Conservation (phyloP, 495 filamentous ascomycete species). For the Aspergillus wentii region DNA sequence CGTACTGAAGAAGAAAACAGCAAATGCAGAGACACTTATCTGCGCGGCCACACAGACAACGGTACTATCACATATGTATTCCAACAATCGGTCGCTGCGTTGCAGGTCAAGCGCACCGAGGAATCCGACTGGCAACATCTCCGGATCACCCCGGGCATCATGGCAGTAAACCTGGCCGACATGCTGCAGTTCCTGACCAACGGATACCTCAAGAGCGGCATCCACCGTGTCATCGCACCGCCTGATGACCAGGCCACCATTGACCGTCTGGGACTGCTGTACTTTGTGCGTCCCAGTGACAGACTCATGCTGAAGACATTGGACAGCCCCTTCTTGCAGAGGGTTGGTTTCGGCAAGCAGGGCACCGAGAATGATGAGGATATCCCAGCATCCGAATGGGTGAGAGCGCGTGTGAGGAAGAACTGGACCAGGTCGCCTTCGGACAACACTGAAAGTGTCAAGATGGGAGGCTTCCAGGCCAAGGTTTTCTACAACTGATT, state of each 20-base stretch:
- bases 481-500: slow-evolving; percentile 10
- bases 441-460: slow-evolving; percentile 1
- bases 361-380: slow-evolving; percentile 1
- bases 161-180: slow-evolving; percentile 46
- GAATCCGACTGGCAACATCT: slow-evolving; percentile 19
- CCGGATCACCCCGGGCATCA: slow-evolving; percentile 17
- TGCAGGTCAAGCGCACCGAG: slow-evolving; percentile 37
- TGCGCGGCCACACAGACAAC: slow-evolving; percentile 49
- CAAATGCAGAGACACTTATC: slow-evolving; percentile 33
- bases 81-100: slow-evolving; percentile 49
- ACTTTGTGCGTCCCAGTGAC: slow-evolving; percentile 27
- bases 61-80: slow-evolving; percentile 50
- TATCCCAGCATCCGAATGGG: slow-evolving; percentile 7
- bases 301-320: neutral
- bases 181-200: slow-evolving; percentile 34
- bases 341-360: neutral
- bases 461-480: slow-evolving; percentile 2
- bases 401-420: slow-evolving; percentile 3
- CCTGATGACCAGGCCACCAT: slow-evolving; percentile 34
- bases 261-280: slow-evolving; percentile 33
- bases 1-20: slow-evolving; percentile 40
- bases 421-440: slow-evolving; percentile 9
- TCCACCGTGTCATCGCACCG: slow-evolving; percentile 34
- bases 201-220: slow-evolving; percentile 33
- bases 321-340: neutral